Percentiles rank a stretch among this genome's conserved stretches.
Conservation (phyloP, 2,329 filamentous ascomycete species). For the Sodiomyces alkalinus region DNA sequence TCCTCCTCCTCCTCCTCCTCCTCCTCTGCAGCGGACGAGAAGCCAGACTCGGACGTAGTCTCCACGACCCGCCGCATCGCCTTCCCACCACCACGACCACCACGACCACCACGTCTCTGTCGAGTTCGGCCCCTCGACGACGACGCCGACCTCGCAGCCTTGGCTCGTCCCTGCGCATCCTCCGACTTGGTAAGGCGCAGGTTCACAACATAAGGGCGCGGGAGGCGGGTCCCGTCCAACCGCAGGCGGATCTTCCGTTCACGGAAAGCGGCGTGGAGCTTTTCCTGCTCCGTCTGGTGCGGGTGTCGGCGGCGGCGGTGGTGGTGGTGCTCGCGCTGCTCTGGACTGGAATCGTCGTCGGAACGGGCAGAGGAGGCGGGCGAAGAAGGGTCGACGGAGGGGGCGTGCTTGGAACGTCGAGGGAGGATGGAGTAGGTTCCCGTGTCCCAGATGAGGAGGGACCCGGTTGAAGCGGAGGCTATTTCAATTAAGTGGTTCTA, state of each 20-base stretch:
- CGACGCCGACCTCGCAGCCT: constrained; percentile 5
- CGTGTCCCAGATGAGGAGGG: constrained; percentile 47
- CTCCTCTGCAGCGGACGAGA: too few species aligned
- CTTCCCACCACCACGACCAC: too few species aligned
- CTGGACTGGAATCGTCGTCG: constrained; percentile 12
- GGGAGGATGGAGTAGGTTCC: constrained; percentile 41
- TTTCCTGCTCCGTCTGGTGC: constrained; percentile 26
- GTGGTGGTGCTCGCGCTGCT: constrained; percentile 2
- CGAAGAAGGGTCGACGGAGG: constrained; percentile 14
- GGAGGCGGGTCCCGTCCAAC: constrained; percentile 37
- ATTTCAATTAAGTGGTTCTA: constrained; percentile 48
- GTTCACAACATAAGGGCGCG: constrained; percentile 35
- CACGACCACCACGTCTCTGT: too few species aligned
- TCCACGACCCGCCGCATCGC: too few species aligned
- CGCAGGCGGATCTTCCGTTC: constrained; percentile 40
- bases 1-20: constrained; percentile 1
- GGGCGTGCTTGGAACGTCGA: constrained; percentile 17
- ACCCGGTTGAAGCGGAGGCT: constrained; percentile 36
- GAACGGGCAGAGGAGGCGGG: too few species aligned
- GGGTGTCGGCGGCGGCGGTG: too few species aligned
- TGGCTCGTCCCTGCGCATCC: constrained; percentile 18
- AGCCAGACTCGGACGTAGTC: too few species aligned
- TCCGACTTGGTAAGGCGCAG: constrained; percentile 33
- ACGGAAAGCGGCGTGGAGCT: constrained; percentile 35
- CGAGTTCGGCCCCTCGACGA: neutral